These are phyloP conservation scores for Sporobolomyces pararoseus DNA, from an alignment of 768 basidiomycete genomes.

Conservation along the genomic window DNA sequence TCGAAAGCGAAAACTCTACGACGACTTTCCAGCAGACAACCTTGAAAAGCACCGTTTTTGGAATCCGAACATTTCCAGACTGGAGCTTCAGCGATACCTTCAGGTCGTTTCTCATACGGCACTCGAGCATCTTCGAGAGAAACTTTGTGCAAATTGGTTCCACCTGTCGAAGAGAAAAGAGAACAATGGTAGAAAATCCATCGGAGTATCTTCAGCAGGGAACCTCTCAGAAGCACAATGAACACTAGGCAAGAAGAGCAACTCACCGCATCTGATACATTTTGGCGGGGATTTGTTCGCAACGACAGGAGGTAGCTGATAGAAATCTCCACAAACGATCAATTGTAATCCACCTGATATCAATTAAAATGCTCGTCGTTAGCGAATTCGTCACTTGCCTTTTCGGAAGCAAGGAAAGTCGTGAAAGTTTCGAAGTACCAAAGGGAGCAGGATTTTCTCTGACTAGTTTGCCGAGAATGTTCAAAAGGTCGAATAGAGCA, in stretches of 20 bases:
- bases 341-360: constrained; percentile 40
- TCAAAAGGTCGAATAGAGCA: constrained; percentile 49
- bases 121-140: constrained; percentile 16
- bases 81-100: not conserved
- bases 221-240: no score
- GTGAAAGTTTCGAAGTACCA: no score
- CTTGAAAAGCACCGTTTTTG: not conserved
- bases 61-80: constrained; percentile 2
- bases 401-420: no score
- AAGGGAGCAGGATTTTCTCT: constrained; percentile 46
- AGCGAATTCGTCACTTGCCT: no score
- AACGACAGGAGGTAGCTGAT: constrained; percentile 51
- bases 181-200: no score
- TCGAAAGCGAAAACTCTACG: constrained; percentile 48
- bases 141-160: constrained; percentile 1
- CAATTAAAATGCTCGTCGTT: no score
- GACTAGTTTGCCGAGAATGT: constrained; percentile 47
- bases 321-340: constrained; percentile 52
- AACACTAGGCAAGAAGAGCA: not conserved
- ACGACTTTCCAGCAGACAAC: constrained; percentile 26
- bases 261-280: constrained; percentile 31
- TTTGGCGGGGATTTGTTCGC: constrained; percentile 17
- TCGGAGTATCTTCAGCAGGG: no score
- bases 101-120: constrained; percentile 20
- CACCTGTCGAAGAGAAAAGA: not conserved